A percentile compares a stretch with the other conserved stretches of the same genome.
Evolutionary conservation across 108 stramenopile species (phyloP).

Genomic region (Cyclotella sp.): DNA sequence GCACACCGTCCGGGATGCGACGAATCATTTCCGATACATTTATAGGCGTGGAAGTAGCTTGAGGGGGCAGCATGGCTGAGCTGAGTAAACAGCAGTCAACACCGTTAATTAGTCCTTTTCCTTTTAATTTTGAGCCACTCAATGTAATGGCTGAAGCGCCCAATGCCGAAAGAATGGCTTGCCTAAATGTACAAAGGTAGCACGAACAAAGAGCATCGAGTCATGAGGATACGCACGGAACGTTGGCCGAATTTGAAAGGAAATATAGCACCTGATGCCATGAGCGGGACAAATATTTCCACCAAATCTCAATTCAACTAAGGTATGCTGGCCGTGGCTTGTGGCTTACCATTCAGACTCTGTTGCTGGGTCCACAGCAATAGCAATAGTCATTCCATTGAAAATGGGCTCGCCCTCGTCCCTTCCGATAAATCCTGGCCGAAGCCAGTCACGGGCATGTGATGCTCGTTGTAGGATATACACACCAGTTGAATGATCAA

Average conservation of each 20-base stretch:
- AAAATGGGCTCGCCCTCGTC: slow-evolving; percentile 28
- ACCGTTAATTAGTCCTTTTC: slow-evolving; percentile 23
- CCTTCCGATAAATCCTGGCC: slow-evolving; percentile 28
- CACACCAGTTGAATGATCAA: slow-evolving; percentile 35
- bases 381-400: slow-evolving; percentile 44
- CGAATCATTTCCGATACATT: slow-evolving; percentile 35
- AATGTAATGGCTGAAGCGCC: slow-evolving; percentile 35
- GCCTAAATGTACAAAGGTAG: slow-evolving; percentile 15
- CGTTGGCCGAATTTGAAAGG: too few relatives aligned
- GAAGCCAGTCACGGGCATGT: slow-evolving; percentile 40
- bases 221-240: too few relatives aligned
- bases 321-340: not conserved
- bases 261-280: too few relatives aligned
- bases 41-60: slow-evolving; percentile 31
- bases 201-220: not conserved
- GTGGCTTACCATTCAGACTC: slow-evolving; percentile 36
- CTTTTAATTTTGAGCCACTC: slow-evolving; percentile 3
- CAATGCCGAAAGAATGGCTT: slow-evolving; percentile 24
- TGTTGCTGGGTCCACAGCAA: slow-evolving; percentile 28
- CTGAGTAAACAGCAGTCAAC: slow-evolving; percentile 44
- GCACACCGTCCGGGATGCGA: slow-evolving; percentile 19
- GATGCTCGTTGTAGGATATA: slow-evolving; percentile 44
- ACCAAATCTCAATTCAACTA: too few relatives aligned
- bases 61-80: slow-evolving; percentile 35
- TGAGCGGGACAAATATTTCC: too few relatives aligned